Evolutionary conservation across 768 basidiomycete genomes (phyloP), one percentile per base, ranked within the genome.

Genomic region (Lentinula sp.): DNA sequence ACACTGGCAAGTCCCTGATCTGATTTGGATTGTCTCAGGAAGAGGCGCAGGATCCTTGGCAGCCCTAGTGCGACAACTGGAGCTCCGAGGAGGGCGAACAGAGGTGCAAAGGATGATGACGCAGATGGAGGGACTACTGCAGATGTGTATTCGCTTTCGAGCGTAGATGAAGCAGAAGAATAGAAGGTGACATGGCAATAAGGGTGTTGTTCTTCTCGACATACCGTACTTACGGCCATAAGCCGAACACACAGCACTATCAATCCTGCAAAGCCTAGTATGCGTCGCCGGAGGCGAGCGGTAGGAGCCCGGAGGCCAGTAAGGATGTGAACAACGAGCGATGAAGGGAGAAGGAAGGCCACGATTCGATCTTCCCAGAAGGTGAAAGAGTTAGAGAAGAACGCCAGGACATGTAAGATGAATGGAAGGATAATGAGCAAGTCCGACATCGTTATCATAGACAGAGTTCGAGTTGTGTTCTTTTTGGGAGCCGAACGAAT

Each of bases 301-400:
- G 84, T 87, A 1, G 91, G 88, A 0, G 91, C 88, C 0, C 82
- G 74, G 59, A 93, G 74, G 0, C 90, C 88, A 52, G 77, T 78
- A 35, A 89, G 68, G 62, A 89, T 74, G 61, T 75, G 76, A 0
- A 87, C 85, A 10, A 84, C 72, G 40, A 93, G 74, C 35, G 84
- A 89, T 40, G 82, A 83, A 48, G 87, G 69, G 62, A 87, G 75
- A 58, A 98, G 80, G 80, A 87, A 95, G 7, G 86, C 83, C 10
- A 89, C 78, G 59, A 92, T 77, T 35, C 83, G 82, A 70, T 98
- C 95, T 80, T 99, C 97, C 94, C 95, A 98, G 71, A 98, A 84
- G n/a, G 91, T 93, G 77, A 93, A 96, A 0, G 95, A 97, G 76
- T 98, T 98, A 28, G 95, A 96, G 15, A 88, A 82, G 73, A 96